These are phyloP conservation scores for Vigna mungo DNA, from an alignment of 306 rosid species.

Conservation along the genomic window DNA sequence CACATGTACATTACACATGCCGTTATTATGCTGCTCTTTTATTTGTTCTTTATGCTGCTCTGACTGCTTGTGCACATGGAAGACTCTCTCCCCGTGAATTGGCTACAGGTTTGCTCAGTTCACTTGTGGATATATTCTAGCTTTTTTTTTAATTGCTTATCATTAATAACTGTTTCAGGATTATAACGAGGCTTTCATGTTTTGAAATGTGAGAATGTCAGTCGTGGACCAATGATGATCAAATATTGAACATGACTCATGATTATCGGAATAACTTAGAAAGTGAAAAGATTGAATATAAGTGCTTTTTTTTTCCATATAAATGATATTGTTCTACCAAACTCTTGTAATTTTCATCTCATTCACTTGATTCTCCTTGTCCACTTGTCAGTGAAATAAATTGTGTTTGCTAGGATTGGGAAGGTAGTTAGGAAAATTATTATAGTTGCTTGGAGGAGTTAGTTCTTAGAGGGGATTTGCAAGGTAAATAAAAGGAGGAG, in stretches of 20 bases:
- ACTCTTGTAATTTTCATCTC: neutral
- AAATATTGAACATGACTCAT: conserved; percentile 20
- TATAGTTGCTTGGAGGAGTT: neutral
- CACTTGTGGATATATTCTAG: conserved; percentile 17
- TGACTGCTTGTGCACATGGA: conserved; percentile 96
- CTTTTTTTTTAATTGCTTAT: neutral
- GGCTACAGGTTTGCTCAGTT: conserved; percentile 75
- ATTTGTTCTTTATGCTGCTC: conserved; percentile 92
- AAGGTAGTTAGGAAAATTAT: neutral
- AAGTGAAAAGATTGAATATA: conserved; percentile 13
- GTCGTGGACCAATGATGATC: conserved; percentile 13
- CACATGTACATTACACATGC: no score
- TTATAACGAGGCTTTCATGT: conserved; percentile 32
- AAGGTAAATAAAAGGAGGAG: neutral
- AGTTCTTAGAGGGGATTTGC: neutral
- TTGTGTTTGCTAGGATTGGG: neutral
- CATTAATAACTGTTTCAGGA: conserved; percentile 32
- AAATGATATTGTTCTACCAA: neutral
- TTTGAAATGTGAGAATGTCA: conserved; percentile 30
- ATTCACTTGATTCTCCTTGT: neutral
- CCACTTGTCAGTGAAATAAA: neutral
- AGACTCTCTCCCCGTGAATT: conserved; percentile 92
- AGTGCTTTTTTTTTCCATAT: neutral
- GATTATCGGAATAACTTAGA: conserved; percentile 15
- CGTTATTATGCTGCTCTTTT: no score